These are phyloP conservation scores for Carex parvula DNA, from an alignment of 176 grass and related monocot species.

Conservation along the genomic window DNA sequence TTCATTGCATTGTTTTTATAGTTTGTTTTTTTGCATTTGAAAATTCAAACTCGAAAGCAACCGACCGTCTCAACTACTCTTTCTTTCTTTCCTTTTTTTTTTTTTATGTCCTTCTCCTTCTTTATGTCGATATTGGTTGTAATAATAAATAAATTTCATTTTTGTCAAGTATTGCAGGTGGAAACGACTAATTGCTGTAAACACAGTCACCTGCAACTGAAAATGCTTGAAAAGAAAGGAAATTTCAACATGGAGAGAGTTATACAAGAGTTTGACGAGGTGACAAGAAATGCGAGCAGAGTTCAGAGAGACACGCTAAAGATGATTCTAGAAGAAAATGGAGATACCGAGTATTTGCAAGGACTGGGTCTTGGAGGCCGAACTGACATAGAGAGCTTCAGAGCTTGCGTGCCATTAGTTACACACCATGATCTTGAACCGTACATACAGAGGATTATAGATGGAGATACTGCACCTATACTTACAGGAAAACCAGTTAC, in stretches of 20 bases:
- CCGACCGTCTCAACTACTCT: not conserved
- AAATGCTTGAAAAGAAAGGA: conserved; percentile 49
- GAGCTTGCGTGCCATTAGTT: conserved; percentile 48
- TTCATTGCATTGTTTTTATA: conserved; percentile 2
- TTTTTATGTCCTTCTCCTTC: not conserved
- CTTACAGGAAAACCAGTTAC: conserved; percentile 62
- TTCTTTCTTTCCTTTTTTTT: not conserved
- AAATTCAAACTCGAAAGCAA: conserved; percentile 10
- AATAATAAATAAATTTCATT: not conserved
- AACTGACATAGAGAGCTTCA: conserved; percentile 61
- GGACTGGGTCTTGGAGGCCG: conserved; percentile 44
- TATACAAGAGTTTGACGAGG: conserved; percentile 62
- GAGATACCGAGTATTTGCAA: conserved; percentile 48
- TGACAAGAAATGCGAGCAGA: conserved; percentile 48
- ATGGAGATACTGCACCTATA: conserved; percentile 53
- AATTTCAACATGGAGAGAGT: conserved; percentile 39
- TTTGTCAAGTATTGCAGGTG: not conserved
- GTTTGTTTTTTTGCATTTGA: not conserved
- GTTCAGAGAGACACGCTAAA: conserved; percentile 59
- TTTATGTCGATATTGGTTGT: not conserved
- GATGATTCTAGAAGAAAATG: conserved; percentile 62
- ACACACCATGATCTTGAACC: conserved; percentile 61
- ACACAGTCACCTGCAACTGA: not conserved
- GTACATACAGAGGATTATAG: conserved; percentile 77
- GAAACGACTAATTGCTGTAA: not conserved